Base-by-base conservation (phyloP, 202 grass and related monocot species). In the Bolboschoenoplectus hybrid region DNA sequence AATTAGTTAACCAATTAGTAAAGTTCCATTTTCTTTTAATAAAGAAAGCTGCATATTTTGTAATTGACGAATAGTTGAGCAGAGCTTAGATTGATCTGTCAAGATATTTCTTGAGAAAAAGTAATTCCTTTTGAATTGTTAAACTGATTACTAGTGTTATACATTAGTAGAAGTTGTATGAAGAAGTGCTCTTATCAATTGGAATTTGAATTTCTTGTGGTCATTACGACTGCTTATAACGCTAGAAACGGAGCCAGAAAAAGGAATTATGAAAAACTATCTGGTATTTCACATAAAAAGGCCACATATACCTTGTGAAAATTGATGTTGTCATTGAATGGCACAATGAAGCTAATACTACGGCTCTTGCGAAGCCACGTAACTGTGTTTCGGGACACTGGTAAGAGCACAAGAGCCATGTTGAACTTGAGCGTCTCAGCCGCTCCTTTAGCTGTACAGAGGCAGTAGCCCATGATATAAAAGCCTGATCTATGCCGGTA, bases 401-500 rank as follows among this genome's bases (percentile, higher is more conserved):
- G 92, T 19, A 94, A 80, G 65, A 94, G 85, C 41, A 94, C 85
- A 16, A 92, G 89, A 63, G 92, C 92, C 92, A 95, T 92, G 53
- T 94, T 94, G n/a, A 94, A 47, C 74, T 92, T 95, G 19, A 95
- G 85, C 2, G 83, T 95, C 82, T 90, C 89, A 26, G 89, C 89
- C 0, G 85, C 85, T 16, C 89, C 85, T 83, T 92, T 94, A 26
- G 92, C 92, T 9, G 90, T 89, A 20, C 85, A 87, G 9, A 92
- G 80, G 73, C 93, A 95, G 67, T 95, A 91, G 11, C 93, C 93
- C 89, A 95, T 92, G 9, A 92, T 85, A 62, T 95, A 82, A 41
- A 92, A 92, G 53, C 87, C 89, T 49, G 84, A 50, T 26, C 92
- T 82, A 26, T 81, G 78, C 8, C 64, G 87, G 34, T 94, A 94